Evolutionary conservation across 371 early-diverging fungal species (phyloP).

Genomic region (Thermomucor indicae-seudaticae): DNA sequence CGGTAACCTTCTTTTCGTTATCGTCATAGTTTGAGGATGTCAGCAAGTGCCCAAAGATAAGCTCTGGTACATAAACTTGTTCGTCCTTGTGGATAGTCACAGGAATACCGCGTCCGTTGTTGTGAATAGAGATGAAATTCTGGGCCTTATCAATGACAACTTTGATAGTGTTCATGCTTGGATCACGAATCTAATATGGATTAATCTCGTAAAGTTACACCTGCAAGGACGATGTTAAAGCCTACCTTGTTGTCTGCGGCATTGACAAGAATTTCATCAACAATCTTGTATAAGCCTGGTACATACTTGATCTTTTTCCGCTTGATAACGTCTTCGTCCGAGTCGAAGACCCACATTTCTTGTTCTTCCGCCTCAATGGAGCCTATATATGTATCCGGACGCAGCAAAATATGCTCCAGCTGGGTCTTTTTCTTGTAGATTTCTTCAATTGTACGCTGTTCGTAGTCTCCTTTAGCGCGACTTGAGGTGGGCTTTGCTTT

Average conservation of each 20-base stretch:
- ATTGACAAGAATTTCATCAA: slow-evolving; percentile 99
- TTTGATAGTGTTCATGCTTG: slow-evolving; percentile 86
- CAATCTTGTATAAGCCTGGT: slow-evolving; percentile 99
- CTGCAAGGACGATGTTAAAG: background rate
- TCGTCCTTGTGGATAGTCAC: slow-evolving; percentile 95
- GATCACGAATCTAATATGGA: slow-evolving; percentile 81
- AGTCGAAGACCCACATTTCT: slow-evolving; percentile 87
- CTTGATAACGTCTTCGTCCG: slow-evolving; percentile 61
- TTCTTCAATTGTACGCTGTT: slow-evolving; percentile 77
- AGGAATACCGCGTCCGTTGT: slow-evolving; percentile 99
- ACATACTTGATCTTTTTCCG: slow-evolving; percentile 79
- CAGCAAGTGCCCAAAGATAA: slow-evolving; percentile 99
- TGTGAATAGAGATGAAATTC: slow-evolving; percentile 90
- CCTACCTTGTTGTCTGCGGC: slow-evolving; percentile 90
- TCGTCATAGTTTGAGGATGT: slow-evolving; percentile 99
- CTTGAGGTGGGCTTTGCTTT: background rate
- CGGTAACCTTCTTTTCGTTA: slow-evolving; percentile 96
- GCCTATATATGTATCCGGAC: slow-evolving; percentile 99
- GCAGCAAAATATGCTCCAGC: slow-evolving; percentile 97
- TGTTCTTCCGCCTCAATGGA: slow-evolving; percentile 87
- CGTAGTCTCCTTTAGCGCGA: slow-evolving; percentile 7
- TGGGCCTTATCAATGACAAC: slow-evolving; percentile 86
- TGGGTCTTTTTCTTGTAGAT: slow-evolving; percentile 99
- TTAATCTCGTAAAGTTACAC: background rate
- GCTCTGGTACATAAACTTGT: slow-evolving; percentile 96